Base-by-base conservation (phyloP, 2,329 filamentous ascomycete species). In the Capronia coronata region DNA sequence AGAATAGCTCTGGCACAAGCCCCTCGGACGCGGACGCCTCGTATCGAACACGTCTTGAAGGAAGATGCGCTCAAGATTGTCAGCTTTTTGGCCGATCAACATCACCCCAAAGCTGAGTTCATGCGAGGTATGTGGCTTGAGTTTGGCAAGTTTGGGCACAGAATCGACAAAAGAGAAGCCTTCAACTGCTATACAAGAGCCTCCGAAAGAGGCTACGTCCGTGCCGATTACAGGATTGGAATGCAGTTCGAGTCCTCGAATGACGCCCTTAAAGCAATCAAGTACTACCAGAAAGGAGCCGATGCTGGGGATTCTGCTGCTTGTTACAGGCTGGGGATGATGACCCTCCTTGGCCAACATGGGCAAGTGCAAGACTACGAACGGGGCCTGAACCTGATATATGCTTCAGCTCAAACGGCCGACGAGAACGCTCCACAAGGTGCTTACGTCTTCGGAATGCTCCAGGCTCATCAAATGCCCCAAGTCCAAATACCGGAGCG, bases 231-330 rank as follows among this genome's bases (percentile, higher is more conserved):
- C 68, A 82, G 93, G 40, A 94, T 98, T 71, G 93, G 93, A 55
- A 98, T 97, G 91, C 85, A 96, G 49, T 97, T 90, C 65, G 93
- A 98, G 70, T 89, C 86, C 66, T 91, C 89, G 3, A 94, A 94
- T 64, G 91, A 98, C 63, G 84, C 89, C 52, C 78, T 83, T 55
- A 96, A 94, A 67, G 93, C 93, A 4, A 82, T 96, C 63, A 83
- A 84, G 62, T 90, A 97, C 67, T 98, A 97, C 68, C 82, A 88
- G 58, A 78, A 80, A 41, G 93, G 93, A 43, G 82, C 93, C 43
- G 78, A 81, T 43, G 73, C 83, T 59, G 82, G 83, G 19, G 93
- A 98, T 69, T 95, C 93, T 13, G 93, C 93, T 2, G 90, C 89
- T 3, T 84, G 82, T 64, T 85, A 90, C 71, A 83, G 93, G 52